A percentile compares a stretch with the other conserved stretches of the same genome.
Conservation (phyloP, 176 grass and related monocot species). For the Pharus latifolius region DNA sequence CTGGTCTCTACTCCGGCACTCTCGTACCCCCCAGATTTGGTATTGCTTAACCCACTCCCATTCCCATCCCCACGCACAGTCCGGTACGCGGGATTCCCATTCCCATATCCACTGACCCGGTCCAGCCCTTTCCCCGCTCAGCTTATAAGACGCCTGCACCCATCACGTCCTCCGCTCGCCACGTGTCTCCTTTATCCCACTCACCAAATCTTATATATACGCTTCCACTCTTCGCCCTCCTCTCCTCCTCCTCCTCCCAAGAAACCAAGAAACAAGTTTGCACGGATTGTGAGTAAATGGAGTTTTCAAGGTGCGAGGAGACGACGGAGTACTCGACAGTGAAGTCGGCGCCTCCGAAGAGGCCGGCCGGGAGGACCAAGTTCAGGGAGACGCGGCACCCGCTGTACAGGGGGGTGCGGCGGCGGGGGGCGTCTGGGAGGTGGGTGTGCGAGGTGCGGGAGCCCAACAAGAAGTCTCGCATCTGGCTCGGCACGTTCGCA, state of each 20-base stretch:
- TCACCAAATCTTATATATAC: conserved; percentile 24
- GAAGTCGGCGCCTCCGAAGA: conserved; percentile 59
- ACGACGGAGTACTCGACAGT: conserved; percentile 30
- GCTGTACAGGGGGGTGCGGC: conserved; percentile 63
- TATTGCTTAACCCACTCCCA: neutral
- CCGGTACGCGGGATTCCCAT: no score
- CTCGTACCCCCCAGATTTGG: neutral
- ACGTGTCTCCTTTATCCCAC: neutral
- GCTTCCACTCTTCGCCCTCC: neutral
- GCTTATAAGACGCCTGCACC: neutral
- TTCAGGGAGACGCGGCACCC: conserved; percentile 92
- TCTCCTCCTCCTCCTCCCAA: neutral
- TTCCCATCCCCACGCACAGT: no score
- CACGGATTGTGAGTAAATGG: no score
- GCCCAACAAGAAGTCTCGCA: conserved; percentile 81
- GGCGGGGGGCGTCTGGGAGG: conserved; percentile 35
- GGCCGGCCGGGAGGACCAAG: conserved; percentile 63
- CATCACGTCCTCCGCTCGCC: neutral
- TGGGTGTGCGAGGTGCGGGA: conserved; percentile 83
- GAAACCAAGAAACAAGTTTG: neutral
- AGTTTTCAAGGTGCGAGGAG: neutral
- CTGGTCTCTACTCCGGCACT: no score
- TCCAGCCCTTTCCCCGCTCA: conserved; percentile 2
- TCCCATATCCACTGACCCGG: neutral
- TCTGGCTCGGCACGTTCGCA: conserved; percentile 71